These are phyloP conservation scores for Calonectria pseudoreteaudii DNA, from an alignment of 2,329 filamentous ascomycete genomes.

Conservation along the genomic window DNA sequence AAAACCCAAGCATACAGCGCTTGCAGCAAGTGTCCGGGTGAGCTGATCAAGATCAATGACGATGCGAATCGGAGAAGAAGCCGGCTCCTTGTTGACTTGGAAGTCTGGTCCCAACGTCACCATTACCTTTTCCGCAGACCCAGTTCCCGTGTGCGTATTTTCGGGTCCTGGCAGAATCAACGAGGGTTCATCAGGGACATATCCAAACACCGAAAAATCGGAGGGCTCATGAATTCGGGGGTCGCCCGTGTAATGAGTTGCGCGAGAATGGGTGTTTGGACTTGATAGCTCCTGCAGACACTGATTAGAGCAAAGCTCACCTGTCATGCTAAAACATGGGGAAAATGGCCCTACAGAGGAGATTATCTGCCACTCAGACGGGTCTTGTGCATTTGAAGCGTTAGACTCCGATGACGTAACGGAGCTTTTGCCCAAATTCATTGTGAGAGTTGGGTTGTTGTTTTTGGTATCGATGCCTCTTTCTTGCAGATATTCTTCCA, in stretches of 20 bases:
- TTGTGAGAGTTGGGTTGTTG: neutral
- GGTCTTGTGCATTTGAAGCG: neutral
- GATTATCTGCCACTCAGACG: neutral
- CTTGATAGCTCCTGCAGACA: neutral
- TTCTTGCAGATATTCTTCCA: constrained; percentile 25
- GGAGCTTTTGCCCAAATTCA: neutral
- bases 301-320: neutral
- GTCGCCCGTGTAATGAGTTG: neutral
- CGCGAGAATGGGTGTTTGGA: neutral
- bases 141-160: neutral
- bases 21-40: neutral
- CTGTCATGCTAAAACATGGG: rapidly evolving
- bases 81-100: neutral
- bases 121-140: neutral
- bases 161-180: neutral
- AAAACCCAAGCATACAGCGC: neutral
- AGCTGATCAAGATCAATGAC: neutral
- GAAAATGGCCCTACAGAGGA: neutral
- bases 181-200: neutral
- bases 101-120: neutral
- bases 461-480: constrained; percentile 4
- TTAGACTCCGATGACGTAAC: neutral
- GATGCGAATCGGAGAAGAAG: neutral
- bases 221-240: neutral
- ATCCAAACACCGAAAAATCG: neutral